A percentile compares a stretch with the other conserved stretches of the same genome.
phyloP scores from a whole-genome alignment of 164 flowering plant genomes.

The Magnolia kwangsiensis region DNA sequence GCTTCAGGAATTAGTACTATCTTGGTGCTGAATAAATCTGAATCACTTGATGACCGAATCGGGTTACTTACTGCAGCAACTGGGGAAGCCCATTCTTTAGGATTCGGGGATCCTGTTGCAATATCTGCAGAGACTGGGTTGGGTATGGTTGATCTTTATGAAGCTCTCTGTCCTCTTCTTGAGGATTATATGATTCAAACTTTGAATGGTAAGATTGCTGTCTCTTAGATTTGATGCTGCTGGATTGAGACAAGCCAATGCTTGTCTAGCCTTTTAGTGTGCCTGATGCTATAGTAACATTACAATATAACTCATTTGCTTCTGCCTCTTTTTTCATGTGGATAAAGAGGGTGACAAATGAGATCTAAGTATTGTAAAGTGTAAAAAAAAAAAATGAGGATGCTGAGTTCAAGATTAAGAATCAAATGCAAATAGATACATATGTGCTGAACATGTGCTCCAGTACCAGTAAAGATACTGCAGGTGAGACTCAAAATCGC shows the following conservation, averaged over 20 bases:
- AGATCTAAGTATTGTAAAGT: background rate
- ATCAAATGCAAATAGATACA: background rate
- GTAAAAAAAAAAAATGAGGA: background rate
- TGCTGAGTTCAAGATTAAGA: background rate
- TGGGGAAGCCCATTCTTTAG: constrained; percentile 68
- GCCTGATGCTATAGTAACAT: background rate
- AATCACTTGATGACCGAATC: constrained; percentile 62
- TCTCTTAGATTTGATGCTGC: constrained; percentile 3
- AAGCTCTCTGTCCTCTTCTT: constrained; percentile 62
- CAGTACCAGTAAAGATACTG: background rate
- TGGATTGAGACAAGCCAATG: background rate
- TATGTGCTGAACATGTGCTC: background rate
- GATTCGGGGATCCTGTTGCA: constrained; percentile 91
- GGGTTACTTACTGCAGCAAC: constrained; percentile 58
- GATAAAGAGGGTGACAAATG: background rate
- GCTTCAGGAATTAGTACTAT: constrained; percentile 61
- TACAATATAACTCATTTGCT: background rate
- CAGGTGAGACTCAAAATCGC: background rate
- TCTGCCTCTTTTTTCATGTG: background rate
- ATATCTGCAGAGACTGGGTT: constrained; percentile 95
- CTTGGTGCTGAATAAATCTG: constrained; percentile 84
- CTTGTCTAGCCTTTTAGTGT: background rate
- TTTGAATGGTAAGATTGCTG: constrained; percentile 36
- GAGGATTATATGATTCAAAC: constrained; percentile 59
- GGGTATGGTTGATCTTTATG: constrained; percentile 82